Conservation (phyloP, 257 asterid species). For the Forsythia viridissima region DNA sequence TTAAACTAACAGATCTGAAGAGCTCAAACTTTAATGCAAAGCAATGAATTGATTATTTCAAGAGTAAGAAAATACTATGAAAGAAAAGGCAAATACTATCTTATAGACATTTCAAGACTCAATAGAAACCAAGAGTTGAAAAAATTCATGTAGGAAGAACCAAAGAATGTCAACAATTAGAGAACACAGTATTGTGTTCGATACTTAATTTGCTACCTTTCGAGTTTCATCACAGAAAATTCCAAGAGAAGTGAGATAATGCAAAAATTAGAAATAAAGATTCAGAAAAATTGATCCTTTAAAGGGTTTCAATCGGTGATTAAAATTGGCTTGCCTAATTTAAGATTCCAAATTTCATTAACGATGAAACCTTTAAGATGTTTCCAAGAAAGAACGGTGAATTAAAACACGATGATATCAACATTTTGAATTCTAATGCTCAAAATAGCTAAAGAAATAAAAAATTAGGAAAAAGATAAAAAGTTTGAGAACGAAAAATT, state of each 20-base stretch:
- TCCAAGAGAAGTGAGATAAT: background rate
- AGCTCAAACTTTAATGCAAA: background rate
- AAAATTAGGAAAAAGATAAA: background rate
- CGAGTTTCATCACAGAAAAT: background rate
- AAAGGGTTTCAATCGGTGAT: background rate
- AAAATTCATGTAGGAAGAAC: background rate
- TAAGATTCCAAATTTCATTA: background rate
- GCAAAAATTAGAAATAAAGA: background rate
- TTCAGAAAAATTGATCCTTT: background rate
- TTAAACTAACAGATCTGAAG: background rate
- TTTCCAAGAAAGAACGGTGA: background rate
- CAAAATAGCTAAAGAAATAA: background rate
- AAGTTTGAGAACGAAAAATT: background rate
- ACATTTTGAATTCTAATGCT: background rate
- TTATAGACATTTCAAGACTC: background rate
- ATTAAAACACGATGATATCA: background rate
- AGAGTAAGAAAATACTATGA: background rate
- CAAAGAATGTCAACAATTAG: background rate
- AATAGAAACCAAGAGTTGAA: background rate
- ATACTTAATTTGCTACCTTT: background rate
- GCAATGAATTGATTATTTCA: background rate
- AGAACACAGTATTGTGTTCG: background rate
- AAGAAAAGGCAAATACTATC: background rate
- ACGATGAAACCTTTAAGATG: background rate
- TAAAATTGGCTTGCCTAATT: background rate